Conservation (phyloP, 139 green algal genomes). For the Chlorella sorokiniana region DNA sequence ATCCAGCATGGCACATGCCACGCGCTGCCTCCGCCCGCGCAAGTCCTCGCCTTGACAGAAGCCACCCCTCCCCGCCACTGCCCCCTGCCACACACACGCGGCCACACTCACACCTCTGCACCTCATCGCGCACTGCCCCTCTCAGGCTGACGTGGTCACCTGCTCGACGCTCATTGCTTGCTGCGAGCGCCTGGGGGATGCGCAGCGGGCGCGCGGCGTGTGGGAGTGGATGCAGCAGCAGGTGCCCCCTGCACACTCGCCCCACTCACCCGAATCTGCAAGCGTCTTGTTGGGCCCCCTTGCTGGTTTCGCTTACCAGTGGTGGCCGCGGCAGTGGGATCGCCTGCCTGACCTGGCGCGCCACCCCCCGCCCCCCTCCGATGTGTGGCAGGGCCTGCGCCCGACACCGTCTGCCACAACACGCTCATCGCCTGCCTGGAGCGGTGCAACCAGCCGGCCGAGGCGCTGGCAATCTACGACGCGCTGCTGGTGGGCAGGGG, state of each 20-base stretch:
- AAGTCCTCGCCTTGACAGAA: no score
- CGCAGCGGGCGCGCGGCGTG: conserved; percentile 7
- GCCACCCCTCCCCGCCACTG: no score
- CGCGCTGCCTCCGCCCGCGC: no score
- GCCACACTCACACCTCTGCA: not conserved
- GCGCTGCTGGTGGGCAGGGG: not conserved
- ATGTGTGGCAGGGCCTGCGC: conserved; percentile 5
- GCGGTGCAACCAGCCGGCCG: not conserved
- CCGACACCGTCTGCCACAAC: conserved; percentile 37
- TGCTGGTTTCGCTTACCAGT: not conserved
- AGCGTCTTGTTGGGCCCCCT: no score
- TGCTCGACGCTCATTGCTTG: conserved; percentile 29
- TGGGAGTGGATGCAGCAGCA: conserved; percentile 19
- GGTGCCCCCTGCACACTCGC: no score
- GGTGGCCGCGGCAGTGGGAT: not conserved
- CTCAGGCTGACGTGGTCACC: conserved; percentile 28
- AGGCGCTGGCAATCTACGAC: conserved; percentile 8
- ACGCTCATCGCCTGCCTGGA: conserved; percentile 27
- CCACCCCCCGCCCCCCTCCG: no score
- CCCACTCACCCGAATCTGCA: no score
- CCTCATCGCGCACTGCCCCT: not conserved
- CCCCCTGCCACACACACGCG: no score
- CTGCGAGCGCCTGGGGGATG: conserved; percentile 26
- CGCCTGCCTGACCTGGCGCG: not conserved
- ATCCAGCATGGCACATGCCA: no score